Evolutionary conservation across 106 monocot genomes (phyloP), one percentile per base, ranked within the genome.

Genomic region (Chionographis japonica): DNA sequence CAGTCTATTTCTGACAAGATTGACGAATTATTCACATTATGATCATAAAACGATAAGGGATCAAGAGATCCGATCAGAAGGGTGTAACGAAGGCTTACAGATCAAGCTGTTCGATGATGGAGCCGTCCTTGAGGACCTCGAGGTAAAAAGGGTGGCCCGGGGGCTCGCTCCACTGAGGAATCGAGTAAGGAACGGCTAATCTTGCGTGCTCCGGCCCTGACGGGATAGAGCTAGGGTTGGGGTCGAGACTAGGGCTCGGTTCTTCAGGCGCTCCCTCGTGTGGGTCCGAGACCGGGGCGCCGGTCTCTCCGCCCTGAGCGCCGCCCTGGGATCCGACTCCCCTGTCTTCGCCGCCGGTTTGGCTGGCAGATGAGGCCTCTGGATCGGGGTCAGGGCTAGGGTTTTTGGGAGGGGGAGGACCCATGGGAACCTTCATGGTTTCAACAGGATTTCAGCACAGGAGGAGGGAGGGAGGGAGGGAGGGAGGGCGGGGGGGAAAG

Each of bases 111-210:
- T 91, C 88, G 38, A 95, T 75, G 72, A 95, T 91, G 56, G 79
- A 13, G 46, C 95, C 95, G 6, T 91, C 86, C 60, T 95, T 95
- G 51, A 95, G 84, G 37, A 95, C 84, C 75, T 95, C 95, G 40
- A 91, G 61, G 71, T 68, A 84, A 73, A 95, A 89, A 37, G 81
- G 81, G 46, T 88, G 79, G 6, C 57, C 76, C 5, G 95, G 91
- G 18, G 70, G 65, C 65, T 79, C 77, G 70, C 95, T 95, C 95
- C 95, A 95, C 20, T 83, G 68, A 2, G 91, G 91, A 54, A 84
- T 91, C 37, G 79, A 38, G 77, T 95, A 95, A 9, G 91, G 85
- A 37, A 79, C 71, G 2, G 54, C 68, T 17, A 63, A 57, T 54
- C 35, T 54, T 40, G 41, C 56, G 37, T 5, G 13, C 41, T 38